phyloP scores from a whole-genome alignment of 768 basidiomycete species.

The Lentinula raphanica region DNA sequence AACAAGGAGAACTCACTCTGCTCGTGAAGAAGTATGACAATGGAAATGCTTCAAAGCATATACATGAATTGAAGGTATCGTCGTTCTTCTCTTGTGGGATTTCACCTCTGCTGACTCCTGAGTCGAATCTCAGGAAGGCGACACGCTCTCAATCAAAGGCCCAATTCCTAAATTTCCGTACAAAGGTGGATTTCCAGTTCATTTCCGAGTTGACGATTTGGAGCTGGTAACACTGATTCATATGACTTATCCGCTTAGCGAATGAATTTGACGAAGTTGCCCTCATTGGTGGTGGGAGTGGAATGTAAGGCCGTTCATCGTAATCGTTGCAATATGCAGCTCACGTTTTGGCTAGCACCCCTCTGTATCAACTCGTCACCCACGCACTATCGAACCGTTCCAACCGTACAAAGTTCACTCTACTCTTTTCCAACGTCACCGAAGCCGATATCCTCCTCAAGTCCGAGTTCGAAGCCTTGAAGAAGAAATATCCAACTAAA shows the following conservation, averaged over 20 bases:
- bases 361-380: conserved; percentile 75
- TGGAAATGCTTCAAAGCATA: conserved; percentile 81
- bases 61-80: conserved; percentile 63
- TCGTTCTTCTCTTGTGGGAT: too few species aligned
- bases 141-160: conserved; percentile 82
- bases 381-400: conserved; percentile 64
- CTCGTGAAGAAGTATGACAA: conserved; percentile 82
- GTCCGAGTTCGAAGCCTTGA: conserved; percentile 66
- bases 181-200: conserved; percentile 46
- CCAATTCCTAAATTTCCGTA: conserved; percentile 86
- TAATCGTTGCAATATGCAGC: neutral
- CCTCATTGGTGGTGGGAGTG: conserved; percentile 89
- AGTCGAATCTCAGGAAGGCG: too few species aligned
- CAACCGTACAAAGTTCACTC: conserved; percentile 93
- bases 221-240: too few species aligned
- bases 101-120: too few species aligned
- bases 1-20: conserved; percentile 70
- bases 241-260: conserved; percentile 39
- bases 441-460: conserved; percentile 88
- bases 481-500: conserved; percentile 61
- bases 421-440: conserved; percentile 87
- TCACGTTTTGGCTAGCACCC: conserved; percentile 47
- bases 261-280: conserved; percentile 84
- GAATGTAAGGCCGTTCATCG: conserved; percentile 59
- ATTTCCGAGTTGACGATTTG: neutral